Percentiles rank a stretch among this genome's conserved stretches.
Conservation (phyloP, 768 basidiomycete species). For the Wakefieldia striispora region DNA sequence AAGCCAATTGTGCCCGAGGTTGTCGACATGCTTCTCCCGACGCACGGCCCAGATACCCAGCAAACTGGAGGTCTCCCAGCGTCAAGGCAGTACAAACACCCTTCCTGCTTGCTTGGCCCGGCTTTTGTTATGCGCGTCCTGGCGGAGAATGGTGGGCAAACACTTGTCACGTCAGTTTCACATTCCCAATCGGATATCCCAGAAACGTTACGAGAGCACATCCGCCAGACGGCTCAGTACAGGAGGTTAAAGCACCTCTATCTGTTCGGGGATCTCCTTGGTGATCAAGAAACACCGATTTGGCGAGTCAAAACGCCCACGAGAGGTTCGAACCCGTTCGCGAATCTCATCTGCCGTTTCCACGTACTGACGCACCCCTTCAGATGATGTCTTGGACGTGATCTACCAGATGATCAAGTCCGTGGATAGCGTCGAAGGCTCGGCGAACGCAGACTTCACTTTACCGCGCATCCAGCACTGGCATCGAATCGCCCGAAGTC, state of each 20-base stretch:
- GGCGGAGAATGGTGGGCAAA: conserved; percentile 9
- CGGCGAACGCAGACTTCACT: conserved; percentile 6
- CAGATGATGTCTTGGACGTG: conserved; percentile 10
- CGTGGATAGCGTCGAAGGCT: conserved; percentile 9
- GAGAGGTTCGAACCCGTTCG: conserved; percentile 1
- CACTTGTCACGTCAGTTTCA: neutral
- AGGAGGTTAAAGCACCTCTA: conserved; percentile 17
- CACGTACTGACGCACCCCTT: neutral
- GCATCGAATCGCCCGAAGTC: conserved; percentile 2
- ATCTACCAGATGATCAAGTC: conserved; percentile 8
- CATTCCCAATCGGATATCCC: neutral
- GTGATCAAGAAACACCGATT: conserved; percentile 5
- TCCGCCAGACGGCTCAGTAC: conserved; percentile 14
- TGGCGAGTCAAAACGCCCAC: conserved; percentile 11
- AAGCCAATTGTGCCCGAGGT: conserved; percentile 8
- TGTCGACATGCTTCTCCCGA: conserved; percentile 11
- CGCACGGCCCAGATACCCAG: neutral
- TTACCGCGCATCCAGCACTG: conserved; percentile 8
- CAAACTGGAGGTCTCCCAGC: neutral
- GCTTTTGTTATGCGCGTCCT: conserved; percentile 14
- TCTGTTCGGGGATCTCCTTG: conserved; percentile 9
- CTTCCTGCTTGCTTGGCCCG: conserved; percentile 13
- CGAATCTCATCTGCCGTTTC: neutral
- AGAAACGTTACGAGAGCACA: conserved; percentile 20
- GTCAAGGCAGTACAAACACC: conserved; percentile 1